phyloP scores from a whole-genome alignment of 2,329 filamentous ascomycete species.

The Sporothrix pseudoabietina region DNA sequence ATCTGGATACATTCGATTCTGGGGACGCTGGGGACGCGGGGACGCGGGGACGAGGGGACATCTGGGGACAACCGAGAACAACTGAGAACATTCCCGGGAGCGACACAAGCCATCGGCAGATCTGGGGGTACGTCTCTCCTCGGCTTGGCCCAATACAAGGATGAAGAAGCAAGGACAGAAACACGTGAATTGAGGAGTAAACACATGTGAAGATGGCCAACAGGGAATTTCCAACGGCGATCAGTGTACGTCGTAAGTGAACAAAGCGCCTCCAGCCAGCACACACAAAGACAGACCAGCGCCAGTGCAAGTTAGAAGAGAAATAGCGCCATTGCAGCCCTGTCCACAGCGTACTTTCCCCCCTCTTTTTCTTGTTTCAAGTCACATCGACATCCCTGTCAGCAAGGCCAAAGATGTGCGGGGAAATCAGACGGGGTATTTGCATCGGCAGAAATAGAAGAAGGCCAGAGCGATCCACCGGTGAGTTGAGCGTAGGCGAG shows the following conservation, averaged over 20 bases:
- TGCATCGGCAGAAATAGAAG: constrained; percentile 5
- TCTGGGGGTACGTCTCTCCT: neutral
- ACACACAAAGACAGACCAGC: neutral
- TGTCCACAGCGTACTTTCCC: neutral
- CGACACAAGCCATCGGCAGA: neutral
- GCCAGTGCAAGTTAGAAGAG: neutral
- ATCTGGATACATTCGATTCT: neutral
- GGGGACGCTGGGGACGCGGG: neutral
- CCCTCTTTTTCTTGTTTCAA: constrained; percentile 3
- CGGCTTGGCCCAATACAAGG: neutral
- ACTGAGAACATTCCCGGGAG: too few relatives aligned
- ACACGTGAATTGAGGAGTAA: constrained; percentile 13
- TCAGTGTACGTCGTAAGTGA: neutral
- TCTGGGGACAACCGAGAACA: too few relatives aligned
- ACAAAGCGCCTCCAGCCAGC: neutral
- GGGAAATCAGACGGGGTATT: constrained; percentile 11
- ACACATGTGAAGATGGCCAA: constrained; percentile 4
- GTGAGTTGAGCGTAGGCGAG: too few relatives aligned
- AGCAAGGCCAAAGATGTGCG: neutral
- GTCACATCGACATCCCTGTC: neutral
- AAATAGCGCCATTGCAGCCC: constrained; percentile 2
- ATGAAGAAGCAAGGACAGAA: neutral
- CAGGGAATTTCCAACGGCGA: neutral
- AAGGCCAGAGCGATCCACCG: neutral
- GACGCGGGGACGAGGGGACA: too few relatives aligned